Evolutionary conservation across 768 basidiomycete genomes (phyloP).

Genomic region (Pulveroboletus sp.): DNA sequence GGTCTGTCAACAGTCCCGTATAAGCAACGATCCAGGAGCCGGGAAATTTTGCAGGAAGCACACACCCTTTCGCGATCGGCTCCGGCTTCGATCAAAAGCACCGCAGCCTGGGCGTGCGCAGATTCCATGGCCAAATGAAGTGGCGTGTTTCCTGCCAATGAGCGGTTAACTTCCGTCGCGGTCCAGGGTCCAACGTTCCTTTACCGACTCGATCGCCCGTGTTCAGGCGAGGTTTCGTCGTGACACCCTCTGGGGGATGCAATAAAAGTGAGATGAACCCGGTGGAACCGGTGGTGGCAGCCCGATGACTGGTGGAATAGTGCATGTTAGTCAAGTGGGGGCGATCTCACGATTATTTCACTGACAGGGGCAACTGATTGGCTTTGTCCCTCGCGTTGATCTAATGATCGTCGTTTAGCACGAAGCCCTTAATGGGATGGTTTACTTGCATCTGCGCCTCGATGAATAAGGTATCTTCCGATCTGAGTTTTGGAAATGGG

Average conservation of each 20-base stretch:
- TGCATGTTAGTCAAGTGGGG: constrained; percentile 4
- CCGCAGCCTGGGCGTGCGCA: constrained; percentile 88
- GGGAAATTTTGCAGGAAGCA: constrained; percentile 9
- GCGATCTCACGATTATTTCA: neutral
- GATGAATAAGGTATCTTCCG: constrained; percentile 76
- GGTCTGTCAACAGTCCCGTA: constrained; percentile 40
- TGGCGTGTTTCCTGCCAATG: constrained; percentile 79
- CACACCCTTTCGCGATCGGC: constrained; percentile 87
- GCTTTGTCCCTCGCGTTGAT: constrained; percentile 94
- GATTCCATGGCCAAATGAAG: constrained; percentile 97
- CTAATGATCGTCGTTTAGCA: constrained; percentile 43
- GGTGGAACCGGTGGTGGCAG: constrained; percentile 90
- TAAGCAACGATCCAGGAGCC: constrained; percentile 1
- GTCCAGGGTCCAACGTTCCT: constrained; percentile 8
- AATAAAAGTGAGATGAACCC: constrained; percentile 87
- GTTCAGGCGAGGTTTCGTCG: constrained; percentile 76
- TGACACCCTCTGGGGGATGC: constrained; percentile 67
- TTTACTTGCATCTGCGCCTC: constrained; percentile 84
- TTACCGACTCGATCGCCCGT: constrained; percentile 76
- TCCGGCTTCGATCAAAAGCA: constrained; percentile 89
- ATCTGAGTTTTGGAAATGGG: constrained; percentile 52
- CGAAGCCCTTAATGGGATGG: constrained; percentile 23
- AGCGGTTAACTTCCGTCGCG: neutral
- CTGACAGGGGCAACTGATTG: constrained; percentile 83
- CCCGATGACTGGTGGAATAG: constrained; percentile 67